Base-by-base conservation (phyloP, 106 monocot genomes). In the Dendrobium officinale region DNA sequence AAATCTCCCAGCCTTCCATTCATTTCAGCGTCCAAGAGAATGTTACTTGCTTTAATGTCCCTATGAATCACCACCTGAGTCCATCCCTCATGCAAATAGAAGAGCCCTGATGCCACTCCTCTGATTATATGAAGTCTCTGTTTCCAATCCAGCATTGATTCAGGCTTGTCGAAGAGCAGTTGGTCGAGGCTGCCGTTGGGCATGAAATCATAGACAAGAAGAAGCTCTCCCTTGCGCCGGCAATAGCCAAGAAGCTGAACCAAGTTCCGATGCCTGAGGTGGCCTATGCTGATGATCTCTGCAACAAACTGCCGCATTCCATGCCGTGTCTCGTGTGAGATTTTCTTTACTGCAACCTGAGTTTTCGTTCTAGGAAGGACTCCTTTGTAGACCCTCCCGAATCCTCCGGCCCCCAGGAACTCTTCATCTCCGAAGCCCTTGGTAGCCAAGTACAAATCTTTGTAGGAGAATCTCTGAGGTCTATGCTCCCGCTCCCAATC, bases 181-280 rank as follows among this genome's bases (percentile, higher is more conserved):
- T 88, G 88, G 85, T 98, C 98, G 20, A 98, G 95, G 82, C 98
- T 98, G 33, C 95, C 95, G 67, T 98, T 85, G 33, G 85, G 85
- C 98, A 98, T 98, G 86, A 89, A 98, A 68, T 98, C 98, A 80
- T 98, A 98, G 56, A 98, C 95, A 0, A 98, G 80, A 17, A 98
- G 84, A 68, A 98, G 89, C 84, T 98, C 98, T 16, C 98, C 98
- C 79, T 91, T 98, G 78, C 92, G 90, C 44, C 85, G 90, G 84
- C 98, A 95, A 91, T 92, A 98, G 0, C 98, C 98, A 31, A 89
- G 91, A 11, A 98, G 91, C 6, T 89, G 82, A 7, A 98, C 87
- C 3, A 98, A 81, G 41, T 98, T 95, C 73, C 95, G 86, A 86
- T 98, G 98, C 20, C 98, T 90, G 31, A 98, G 91, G n/a, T 92